Base-by-base conservation (phyloP, 2,329 filamentous ascomycete genomes). In the Phyllosticta capitalensis region DNA sequence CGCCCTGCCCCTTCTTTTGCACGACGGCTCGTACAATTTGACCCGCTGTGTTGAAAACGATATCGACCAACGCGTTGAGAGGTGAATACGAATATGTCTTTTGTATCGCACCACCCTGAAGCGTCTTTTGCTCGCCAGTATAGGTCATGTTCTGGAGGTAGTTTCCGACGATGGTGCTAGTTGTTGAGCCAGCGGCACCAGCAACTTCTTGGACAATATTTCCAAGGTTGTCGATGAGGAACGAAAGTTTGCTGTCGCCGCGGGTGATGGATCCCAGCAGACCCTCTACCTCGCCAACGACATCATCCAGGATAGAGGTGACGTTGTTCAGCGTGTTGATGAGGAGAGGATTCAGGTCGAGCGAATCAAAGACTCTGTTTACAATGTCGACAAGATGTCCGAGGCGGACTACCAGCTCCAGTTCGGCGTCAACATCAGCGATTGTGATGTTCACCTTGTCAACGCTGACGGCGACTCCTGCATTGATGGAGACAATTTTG, bases 141-240 rank as follows among this genome's bases (percentile, higher is more conserved):
- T 75, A 72, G 5, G 81, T 85, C 82, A 86, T 85, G 69, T 84
- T 84, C 60, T 74, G 72, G 65, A 77, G 66, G 67, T 77, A 85
- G 65, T 83, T 80, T 55, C 83, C 83, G 6, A 85, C 80, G 61
- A 85, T 83, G 20, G 71, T 73, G 60, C 75, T 78, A 0, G 82
- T 70, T 2, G 75, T 66, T 28, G 71, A 70, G 3, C 74, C 76
- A 0, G 75, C 79, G 1, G 69, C 71, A 21, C 78, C 79, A 0
- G 74, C 74, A 0, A 83, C 80, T 64, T 84, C 78, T 65, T 84
- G 81, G 1, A 85, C 80, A 62, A 85, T 84, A 64, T 85, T 84
- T 38, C 83, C 83, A 2, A 85, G 74, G 64, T 85, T 84, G 67
- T 84, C 82, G 61, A 85, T 75, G 48, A 83, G 62, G 72, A 83